Conservation (phyloP, 768 basidiomycete species). For the Trametes cubensis region DNA sequence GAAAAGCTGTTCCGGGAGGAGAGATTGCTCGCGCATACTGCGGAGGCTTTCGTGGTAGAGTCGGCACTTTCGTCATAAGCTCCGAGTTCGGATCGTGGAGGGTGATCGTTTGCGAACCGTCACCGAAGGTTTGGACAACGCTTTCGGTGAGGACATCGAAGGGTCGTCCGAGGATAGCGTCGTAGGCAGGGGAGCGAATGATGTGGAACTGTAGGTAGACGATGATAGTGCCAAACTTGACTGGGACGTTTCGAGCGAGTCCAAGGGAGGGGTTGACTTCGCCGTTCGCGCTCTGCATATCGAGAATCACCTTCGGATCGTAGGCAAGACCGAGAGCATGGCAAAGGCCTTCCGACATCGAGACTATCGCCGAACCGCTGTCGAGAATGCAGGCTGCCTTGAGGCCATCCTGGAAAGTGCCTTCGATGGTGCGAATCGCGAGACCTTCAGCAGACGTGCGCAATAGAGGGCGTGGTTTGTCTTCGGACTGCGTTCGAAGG, state of each 20-base stretch:
- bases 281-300: constrained; percentile 25
- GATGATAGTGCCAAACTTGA: constrained; percentile 8
- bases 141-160: constrained; percentile 16
- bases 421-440: constrained; percentile 22
- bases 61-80: background rate
- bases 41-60: constrained; percentile 1
- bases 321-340: constrained; percentile 19
- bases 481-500: background rate
- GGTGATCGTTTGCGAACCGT: constrained; percentile 8
- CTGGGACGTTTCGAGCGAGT: constrained; percentile 21
- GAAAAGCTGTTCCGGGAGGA: constrained; percentile 7
- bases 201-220: constrained; percentile 18
- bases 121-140: background rate
- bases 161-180: constrained; percentile 14
- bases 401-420: constrained; percentile 13
- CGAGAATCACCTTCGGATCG: constrained; percentile 17
- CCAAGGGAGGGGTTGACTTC: constrained; percentile 16
- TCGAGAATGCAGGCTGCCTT: constrained; percentile 26
- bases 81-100: constrained; percentile 14
- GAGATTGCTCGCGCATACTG: background rate
- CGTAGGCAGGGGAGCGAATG: constrained; percentile 15
- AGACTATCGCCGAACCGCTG: constrained; percentile 28
- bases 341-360: constrained; percentile 29
- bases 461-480: background rate
- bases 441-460: constrained; percentile 19